These are phyloP conservation scores for Skeletonema tropicum DNA, from an alignment of 108 stramenopile species.

Conservation along the genomic window DNA sequence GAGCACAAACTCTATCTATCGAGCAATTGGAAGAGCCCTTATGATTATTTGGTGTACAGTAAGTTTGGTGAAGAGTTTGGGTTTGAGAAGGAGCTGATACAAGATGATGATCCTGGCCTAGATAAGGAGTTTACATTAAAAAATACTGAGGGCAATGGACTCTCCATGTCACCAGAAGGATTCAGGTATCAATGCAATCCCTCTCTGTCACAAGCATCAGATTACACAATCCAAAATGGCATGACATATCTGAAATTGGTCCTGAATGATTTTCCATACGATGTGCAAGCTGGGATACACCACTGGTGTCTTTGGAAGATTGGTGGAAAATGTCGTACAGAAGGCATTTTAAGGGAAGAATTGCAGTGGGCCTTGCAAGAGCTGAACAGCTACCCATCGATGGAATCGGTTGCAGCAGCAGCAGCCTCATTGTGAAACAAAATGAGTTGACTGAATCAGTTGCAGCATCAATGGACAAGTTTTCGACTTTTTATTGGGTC, in stretches of 20 bases:
- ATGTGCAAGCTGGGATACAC: conserved; percentile 54
- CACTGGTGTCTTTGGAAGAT: conserved; percentile 86
- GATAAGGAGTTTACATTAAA: neutral
- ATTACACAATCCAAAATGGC: conserved; percentile 20
- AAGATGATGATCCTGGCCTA: neutral
- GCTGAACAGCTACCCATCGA: conserved; percentile 14
- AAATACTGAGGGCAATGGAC: neutral
- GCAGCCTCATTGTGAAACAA: conserved; percentile 20
- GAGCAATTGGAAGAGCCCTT: conserved; percentile 36
- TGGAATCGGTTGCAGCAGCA: conserved; percentile 25
- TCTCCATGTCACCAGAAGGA: conserved; percentile 5
- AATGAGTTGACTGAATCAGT: neutral
- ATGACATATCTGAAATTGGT: conserved; percentile 48
- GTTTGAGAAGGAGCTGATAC: conserved; percentile 20
- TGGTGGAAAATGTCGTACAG: conserved; percentile 36
- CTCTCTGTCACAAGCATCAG: conserved; percentile 36
- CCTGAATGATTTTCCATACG: conserved; percentile 80
- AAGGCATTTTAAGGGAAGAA: conserved; percentile 34
- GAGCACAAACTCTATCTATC: conserved; percentile 31
- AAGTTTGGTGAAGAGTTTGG: conserved; percentile 48
- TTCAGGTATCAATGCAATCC: conserved; percentile 27
- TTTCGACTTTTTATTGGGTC: conserved; percentile 33
- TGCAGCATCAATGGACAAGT: neutral
- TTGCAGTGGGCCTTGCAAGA: conserved; percentile 39
- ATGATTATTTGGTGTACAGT: conserved; percentile 41